Conservation (phyloP, 306 rosid genomes). For the Castanea sativa region DNA sequence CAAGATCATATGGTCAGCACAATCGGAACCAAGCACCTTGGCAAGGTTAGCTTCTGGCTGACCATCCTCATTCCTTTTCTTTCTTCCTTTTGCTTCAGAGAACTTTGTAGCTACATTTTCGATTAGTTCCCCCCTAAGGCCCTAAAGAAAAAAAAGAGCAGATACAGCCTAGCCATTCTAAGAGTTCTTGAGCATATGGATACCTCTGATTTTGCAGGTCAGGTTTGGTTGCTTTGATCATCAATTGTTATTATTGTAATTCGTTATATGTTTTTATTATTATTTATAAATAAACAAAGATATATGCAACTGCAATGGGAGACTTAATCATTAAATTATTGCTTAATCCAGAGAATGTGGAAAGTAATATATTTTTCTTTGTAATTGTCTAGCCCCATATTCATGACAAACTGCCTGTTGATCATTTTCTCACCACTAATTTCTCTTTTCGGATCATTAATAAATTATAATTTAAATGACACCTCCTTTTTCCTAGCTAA, state of each 20-base stretch:
- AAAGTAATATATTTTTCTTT: no score
- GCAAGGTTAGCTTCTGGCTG: slow-evolving; percentile 33
- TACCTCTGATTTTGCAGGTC: neutral
- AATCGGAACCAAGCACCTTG: slow-evolving; percentile 48
- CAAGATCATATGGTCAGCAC: slow-evolving; percentile 29
- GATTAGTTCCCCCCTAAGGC: no score
- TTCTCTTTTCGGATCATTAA: no score
- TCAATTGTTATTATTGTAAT: neutral
- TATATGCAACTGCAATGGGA: neutral
- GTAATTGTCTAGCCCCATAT: no score
- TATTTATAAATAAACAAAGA: neutral
- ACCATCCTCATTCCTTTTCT: neutral
- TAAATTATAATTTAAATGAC: no score
- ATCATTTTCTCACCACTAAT: no score
- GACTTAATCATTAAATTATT: no score
- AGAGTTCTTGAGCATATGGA: neutral
- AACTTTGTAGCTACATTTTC: no score
- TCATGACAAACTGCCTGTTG: no score
- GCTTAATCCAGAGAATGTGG: no score
- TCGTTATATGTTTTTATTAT: neutral
- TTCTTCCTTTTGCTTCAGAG: neutral
- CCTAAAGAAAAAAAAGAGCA: neutral
- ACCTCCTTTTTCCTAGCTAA: no score
- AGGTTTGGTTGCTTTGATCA: neutral
- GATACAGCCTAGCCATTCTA: neutral